Base-by-base conservation (phyloP, 2,329 filamentous ascomycete species). In the Coleophoma eucalyptorum region DNA sequence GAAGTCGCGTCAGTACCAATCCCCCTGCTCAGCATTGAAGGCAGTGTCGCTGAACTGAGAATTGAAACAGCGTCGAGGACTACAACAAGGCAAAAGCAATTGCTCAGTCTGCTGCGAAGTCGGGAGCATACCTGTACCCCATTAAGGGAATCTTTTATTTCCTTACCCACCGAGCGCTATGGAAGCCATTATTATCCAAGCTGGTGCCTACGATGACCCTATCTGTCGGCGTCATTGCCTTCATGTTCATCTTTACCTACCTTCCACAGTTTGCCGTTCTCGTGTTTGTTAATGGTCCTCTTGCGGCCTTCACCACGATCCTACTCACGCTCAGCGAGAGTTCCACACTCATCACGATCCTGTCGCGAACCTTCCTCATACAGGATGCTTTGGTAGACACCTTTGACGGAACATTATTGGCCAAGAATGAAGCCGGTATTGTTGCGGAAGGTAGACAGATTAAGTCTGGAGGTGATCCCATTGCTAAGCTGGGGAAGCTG, bases 221-320 rank as follows among this genome's bases (percentile, higher is more conserved):
- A 2, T 90, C 89, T 13, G 68, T 85, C 10, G 80, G 81, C 42
- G 84, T 97, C 43, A 85, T 92, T 1, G 75, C 76, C 11, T 76
- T 81, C 67, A 95, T 97, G 90, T 97, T 97, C 70, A 74, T 87
- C 59, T 84, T 97, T 65, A 88, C 91, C 45, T 97, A 96, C 67
- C 65, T 85, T 8, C 93, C 93, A 1, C 93, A 97, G 73, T 80
- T 90, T 20, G 88, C 90, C 1, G 69, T 96, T 13, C 79, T 96
- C 42, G 79, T 90, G 47, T 84, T 97, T 61, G 88, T 95, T 55
- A 93, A 90, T 57, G 93, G 93, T 0, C 92, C 89, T 0, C 71
- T 93, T 4, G 88, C 89, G 4, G 84, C 87, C n/a, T 70, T 90
- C 52, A 85, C 86, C 1, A 87, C 89, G 0, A 74, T 85, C 2